Conservation (phyloP, 345 rosid genomes). For the Eucalyptus sideroxylon region DNA sequence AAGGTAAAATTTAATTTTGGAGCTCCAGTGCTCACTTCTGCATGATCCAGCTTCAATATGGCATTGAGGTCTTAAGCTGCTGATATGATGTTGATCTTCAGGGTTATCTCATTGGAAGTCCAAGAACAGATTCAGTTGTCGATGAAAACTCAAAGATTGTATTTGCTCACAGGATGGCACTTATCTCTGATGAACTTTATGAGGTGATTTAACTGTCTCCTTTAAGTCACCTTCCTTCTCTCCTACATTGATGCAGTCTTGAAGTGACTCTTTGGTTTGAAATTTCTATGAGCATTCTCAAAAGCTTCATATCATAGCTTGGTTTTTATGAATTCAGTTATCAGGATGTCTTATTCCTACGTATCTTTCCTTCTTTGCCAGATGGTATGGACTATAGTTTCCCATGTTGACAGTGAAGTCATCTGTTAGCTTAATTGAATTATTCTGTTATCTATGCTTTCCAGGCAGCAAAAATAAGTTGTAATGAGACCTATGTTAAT, state of each 20-base stretch:
- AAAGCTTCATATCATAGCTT: not conserved
- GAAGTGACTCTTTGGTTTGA: not conserved
- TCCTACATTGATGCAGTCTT: not conserved
- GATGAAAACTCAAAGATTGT: conserved; percentile 3
- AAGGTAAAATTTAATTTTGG: not conserved
- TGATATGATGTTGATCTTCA: not conserved
- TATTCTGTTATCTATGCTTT: not conserved
- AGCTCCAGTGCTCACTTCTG: not conserved
- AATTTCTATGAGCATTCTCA: not conserved
- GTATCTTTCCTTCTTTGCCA: not conserved
- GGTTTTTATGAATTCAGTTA: not conserved
- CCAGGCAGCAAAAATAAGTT: conserved; percentile 8
- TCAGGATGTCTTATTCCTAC: not conserved
- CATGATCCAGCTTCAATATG: not conserved
- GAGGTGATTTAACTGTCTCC: not conserved
- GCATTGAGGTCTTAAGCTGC: not conserved
- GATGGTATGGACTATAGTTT: not conserved
- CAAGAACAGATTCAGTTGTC: conserved; percentile 5
- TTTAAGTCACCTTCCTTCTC: not conserved
- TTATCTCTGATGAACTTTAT: conserved; percentile 16
- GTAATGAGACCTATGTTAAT: conserved; percentile 6
- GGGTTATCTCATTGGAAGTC: conserved; percentile 17
- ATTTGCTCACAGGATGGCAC: conserved; percentile 12
- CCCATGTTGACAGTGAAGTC: not conserved
- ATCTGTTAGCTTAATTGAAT: not conserved